Evolutionary conservation across 2,329 filamentous ascomycete species (phyloP).

Genomic region (Penicillium sp.): DNA sequence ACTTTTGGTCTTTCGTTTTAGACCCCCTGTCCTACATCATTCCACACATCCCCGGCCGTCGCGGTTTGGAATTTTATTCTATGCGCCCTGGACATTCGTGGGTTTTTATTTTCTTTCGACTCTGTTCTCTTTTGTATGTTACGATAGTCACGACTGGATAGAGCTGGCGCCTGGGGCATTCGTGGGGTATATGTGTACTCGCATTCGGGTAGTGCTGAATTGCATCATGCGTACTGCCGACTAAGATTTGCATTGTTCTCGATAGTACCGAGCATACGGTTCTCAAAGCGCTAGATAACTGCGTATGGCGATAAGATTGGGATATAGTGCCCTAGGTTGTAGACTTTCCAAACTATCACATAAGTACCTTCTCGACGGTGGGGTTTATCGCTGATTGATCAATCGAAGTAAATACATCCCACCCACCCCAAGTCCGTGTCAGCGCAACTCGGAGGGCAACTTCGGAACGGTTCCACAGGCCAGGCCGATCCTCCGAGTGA

Average conservation of each 20-base stretch:
- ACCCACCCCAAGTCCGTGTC: too few species aligned
- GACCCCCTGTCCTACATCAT: slow-evolving; percentile 1
- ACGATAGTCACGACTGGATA: slow-evolving; percentile 24
- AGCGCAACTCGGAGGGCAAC: too few species aligned
- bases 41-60: neutral
- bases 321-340: too few species aligned
- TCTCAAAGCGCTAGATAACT: too few species aligned
- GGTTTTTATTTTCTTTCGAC: neutral
- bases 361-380: neutral
- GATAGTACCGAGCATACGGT: too few species aligned
- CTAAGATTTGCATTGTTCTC: too few species aligned
- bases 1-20: slow-evolving; percentile 2
- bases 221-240: neutral
- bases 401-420: neutral
- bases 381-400: neutral
- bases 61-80: neutral
- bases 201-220: neutral
- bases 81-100: neutral
- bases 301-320: too few species aligned
- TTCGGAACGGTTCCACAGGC: neutral
- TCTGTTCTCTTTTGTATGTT: slow-evolving; percentile 10
- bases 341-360: too few species aligned
- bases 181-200: slow-evolving; percentile 1
- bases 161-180: slow-evolving; percentile 6
- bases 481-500: neutral